Evolutionary conservation across 768 basidiomycete genomes (phyloP).

Genomic region (Pisolithus tinctorius): DNA sequence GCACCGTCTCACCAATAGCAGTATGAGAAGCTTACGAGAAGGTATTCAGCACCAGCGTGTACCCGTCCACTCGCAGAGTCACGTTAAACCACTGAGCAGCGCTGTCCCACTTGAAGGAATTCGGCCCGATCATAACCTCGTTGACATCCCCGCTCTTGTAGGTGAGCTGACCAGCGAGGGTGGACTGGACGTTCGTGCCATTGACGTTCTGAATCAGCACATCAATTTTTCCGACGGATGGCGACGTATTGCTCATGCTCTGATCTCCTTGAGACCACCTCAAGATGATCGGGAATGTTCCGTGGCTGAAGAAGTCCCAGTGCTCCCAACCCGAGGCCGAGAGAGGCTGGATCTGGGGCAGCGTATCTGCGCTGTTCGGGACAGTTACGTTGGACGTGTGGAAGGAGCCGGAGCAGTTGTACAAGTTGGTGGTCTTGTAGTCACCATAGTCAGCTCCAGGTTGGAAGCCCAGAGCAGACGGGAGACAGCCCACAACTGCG

Average conservation of each 20-base stretch:
- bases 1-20: neutral
- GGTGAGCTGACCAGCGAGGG: neutral
- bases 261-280: slow-evolving; percentile 11
- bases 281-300: slow-evolving; percentile 8
- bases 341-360: slow-evolving; percentile 8
- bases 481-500: neutral
- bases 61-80: slow-evolving; percentile 5
- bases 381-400: slow-evolving; percentile 9
- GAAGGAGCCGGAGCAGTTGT: slow-evolving; percentile 11
- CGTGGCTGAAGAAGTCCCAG: slow-evolving; percentile 10
- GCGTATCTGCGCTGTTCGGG: slow-evolving; percentile 9
- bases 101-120: slow-evolving; percentile 8
- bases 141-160: slow-evolving; percentile 3
- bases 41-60: slow-evolving; percentile 4
- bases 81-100: slow-evolving; percentile 10
- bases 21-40: slow-evolving; percentile 6
- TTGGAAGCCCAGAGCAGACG: slow-evolving; percentile 1
- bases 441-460: slow-evolving; percentile 9
- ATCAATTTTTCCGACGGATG: slow-evolving; percentile 6
- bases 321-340: slow-evolving; percentile 8
- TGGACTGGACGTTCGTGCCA: slow-evolving; percentile 4
- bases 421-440: slow-evolving; percentile 9
- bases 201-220: slow-evolving; percentile 3
- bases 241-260: neutral
- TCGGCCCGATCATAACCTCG: slow-evolving; percentile 4